phyloP scores from a whole-genome alignment of 108 stramenopile species.

The Epipyxis sp. region DNA sequence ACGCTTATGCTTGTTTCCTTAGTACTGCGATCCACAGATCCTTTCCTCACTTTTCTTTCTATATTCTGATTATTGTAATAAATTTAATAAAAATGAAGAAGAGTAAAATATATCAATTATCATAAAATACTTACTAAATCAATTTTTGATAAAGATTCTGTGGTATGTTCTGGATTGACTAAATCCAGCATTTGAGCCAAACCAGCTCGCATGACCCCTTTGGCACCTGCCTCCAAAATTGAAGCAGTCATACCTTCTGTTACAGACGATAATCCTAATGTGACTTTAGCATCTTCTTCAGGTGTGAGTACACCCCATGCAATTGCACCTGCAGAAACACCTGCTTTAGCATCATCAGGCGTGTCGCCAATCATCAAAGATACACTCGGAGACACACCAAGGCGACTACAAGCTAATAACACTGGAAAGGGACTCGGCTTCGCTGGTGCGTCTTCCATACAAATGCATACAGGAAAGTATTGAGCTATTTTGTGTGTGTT shows the following conservation, averaged over 20 bases:
- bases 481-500: slow-evolving; percentile 53
- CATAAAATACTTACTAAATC: no score
- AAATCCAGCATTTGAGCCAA: slow-evolving; percentile 42
- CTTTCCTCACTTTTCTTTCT: no score
- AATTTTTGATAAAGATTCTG: no score
- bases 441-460: slow-evolving; percentile 85
- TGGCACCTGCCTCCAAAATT: slow-evolving; percentile 37
- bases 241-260: slow-evolving; percentile 14
- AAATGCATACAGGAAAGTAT: slow-evolving; percentile 65
- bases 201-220: slow-evolving; percentile 38
- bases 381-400: slow-evolving; percentile 37
- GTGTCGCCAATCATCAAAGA: slow-evolving; percentile 79
- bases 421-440: slow-evolving; percentile 82
- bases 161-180: slow-evolving; percentile 4
- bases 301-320: slow-evolving; percentile 80
- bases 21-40: slow-evolving; percentile 34
- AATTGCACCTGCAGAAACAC: slow-evolving; percentile 63
- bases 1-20: slow-evolving; percentile 52
- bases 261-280: slow-evolving; percentile 14
- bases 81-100: not conserved
- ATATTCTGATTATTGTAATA: not conserved
- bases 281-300: slow-evolving; percentile 57
- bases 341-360: slow-evolving; percentile 79
- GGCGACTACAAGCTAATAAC: slow-evolving; percentile 39
- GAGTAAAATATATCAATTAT: not conserved